Base-by-base conservation (phyloP, 2,329 filamentous ascomycete species). In the Graphilbum sp. region DNA sequence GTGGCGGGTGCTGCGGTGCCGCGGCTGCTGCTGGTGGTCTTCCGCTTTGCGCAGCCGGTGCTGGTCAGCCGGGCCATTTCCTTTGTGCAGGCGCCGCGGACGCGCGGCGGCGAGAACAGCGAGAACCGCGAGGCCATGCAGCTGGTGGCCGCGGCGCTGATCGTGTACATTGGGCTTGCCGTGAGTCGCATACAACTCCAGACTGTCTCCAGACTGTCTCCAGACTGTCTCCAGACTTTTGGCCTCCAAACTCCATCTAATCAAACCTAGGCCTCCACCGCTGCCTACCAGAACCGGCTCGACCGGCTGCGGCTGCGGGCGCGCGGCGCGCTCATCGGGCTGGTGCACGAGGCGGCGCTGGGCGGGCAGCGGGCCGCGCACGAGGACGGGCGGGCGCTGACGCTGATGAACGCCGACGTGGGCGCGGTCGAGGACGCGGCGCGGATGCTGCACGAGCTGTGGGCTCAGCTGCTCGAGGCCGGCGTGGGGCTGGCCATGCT, bases 401-500 rank as follows among this genome's bases (percentile, higher is more conserved):
- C 60, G 0, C 48, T 65, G 0, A 56, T 58, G 48, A 64, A 54
- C 40, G 63, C 52, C 2, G 62, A 66, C 45, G 51, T 56, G 2
- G 53, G 57, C 12, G 51, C 47, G 37, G 45, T 63, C 0, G 52
- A 51, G 1, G 45, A 45, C 0, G 49, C 54, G 6, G 50, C 48
- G 0, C 48, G 52, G 23, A 57, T 63, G 54, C 41, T 60, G 13
- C 60, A 64, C 35, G 61, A 64, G 32, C 54, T 52, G 1, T 64
- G 61, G 59, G 61, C 56, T 0, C 52, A 60, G 13, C 29, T 54
- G 1, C n/a, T 64, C 1, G 62, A 65, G 40, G 54, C 64, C 0
- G 29, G 54, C 0, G 47, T 66, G 27, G 63, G 61, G 2, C 50
- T 61, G 3, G 34, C 39, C 7, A 49, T 66, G 37, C 43, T 67